A percentile compares a stretch with the other conserved stretches of the same genome.
Evolutionary conservation across 2,329 filamentous ascomycete genomes (phyloP).

Genomic region (Annulohypoxylon truncatum): DNA sequence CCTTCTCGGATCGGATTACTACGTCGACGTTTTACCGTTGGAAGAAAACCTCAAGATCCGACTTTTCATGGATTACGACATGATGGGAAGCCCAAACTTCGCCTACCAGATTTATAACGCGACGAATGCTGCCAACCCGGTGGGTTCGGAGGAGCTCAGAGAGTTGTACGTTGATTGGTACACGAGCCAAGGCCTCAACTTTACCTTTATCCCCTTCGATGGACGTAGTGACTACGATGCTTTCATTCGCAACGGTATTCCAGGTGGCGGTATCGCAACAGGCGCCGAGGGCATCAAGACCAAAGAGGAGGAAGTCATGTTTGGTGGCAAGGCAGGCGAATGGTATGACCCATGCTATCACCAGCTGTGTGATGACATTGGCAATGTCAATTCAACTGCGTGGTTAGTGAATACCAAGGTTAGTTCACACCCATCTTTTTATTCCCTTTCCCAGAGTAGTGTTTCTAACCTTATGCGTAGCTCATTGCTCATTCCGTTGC

Average conservation of each 20-base stretch:
- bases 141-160: constrained; percentile 76
- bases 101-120: constrained; percentile 78
- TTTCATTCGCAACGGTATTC: constrained; percentile 79
- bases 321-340: constrained; percentile 75
- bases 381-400: constrained; percentile 68
- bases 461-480: constrained; percentile 50
- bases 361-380: constrained; percentile 69
- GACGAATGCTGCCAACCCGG: constrained; percentile 76
- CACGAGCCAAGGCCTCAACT: constrained; percentile 68
- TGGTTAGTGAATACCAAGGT: constrained; percentile 72
- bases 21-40: constrained; percentile 64
- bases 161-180: constrained; percentile 77
- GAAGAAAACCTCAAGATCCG: constrained; percentile 73
- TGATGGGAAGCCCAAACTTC: constrained; percentile 75
- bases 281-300: constrained; percentile 84
- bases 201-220: constrained; percentile 79
- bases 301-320: constrained; percentile 70
- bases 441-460: neutral
- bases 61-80: constrained; percentile 77
- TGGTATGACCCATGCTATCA: constrained; percentile 72
- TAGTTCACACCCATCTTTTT: constrained; percentile 37
- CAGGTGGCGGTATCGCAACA: constrained; percentile 80
- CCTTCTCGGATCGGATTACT: constrained; percentile 72
- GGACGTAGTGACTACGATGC: constrained; percentile 84
- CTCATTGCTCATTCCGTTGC: constrained; percentile 79